A percentile compares a stretch with the other conserved stretches of the same genome.
Conservation (phyloP, 164 flowering plant species). For the Umbellularia californica region DNA sequence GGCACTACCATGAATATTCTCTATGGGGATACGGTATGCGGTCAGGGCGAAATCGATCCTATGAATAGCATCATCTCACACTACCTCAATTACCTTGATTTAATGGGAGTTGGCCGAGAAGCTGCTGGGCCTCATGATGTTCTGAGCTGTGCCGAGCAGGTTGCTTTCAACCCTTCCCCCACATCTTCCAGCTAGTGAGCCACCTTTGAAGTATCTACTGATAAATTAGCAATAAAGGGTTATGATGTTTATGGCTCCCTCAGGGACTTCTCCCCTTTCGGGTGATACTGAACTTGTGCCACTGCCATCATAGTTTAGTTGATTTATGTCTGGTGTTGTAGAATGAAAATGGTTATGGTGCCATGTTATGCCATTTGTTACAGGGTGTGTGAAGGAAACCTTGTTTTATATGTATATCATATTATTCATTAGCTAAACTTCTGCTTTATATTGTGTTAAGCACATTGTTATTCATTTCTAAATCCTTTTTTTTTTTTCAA, state of each 20-base stretch:
- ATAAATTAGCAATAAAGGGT: not conserved
- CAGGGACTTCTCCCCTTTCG: not conserved
- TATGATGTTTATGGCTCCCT: not conserved
- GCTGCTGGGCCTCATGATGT: constrained; percentile 57
- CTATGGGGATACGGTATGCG: constrained; percentile 63
- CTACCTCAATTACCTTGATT: constrained; percentile 68
- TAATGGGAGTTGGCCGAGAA: constrained; percentile 71
- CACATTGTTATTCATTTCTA: not conserved
- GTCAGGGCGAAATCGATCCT: constrained; percentile 60
- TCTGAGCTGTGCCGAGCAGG: constrained; percentile 66
- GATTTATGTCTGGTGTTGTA: too few relatives aligned
- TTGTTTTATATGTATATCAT: not conserved
- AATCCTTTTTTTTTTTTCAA: too few relatives aligned
- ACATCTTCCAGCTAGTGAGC: constrained; percentile 33
- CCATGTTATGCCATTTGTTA: too few relatives aligned
- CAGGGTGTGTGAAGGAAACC: not conserved
- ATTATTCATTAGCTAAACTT: not conserved
- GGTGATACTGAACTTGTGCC: not conserved
- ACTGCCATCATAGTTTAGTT: not conserved
- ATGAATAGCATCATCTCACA: constrained; percentile 79
- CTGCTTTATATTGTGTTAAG: not conserved
- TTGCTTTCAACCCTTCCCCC: constrained; percentile 53
- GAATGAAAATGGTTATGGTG: too few relatives aligned
- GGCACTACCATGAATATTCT: constrained; percentile 88
- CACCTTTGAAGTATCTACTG: not conserved